Percentiles rank a stretch among this genome's conserved stretches.
These are phyloP conservation scores for Fusarium sororula DNA, from an alignment of 2,329 filamentous ascomycete species.

Conservation along the genomic window DNA sequence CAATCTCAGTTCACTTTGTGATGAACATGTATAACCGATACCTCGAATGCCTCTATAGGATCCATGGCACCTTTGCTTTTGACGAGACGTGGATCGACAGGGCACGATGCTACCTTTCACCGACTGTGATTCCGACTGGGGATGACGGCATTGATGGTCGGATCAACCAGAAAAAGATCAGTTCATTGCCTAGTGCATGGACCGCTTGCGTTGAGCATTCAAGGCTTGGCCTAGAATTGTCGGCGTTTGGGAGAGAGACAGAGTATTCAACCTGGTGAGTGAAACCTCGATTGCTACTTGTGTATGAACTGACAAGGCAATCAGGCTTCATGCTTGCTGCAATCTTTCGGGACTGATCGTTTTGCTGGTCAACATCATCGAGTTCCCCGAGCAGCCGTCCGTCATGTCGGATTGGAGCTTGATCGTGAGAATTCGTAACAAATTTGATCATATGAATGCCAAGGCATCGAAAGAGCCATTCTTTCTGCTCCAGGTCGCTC, in stretches of 20 bases:
- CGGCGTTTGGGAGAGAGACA: not conserved
- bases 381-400: slow-evolving; percentile 1
- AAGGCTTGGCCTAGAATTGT: not conserved
- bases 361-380: slow-evolving; percentile 21
- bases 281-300: accelerated
- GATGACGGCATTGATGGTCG: not conserved
- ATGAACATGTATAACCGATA: not conserved
- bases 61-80: not conserved
- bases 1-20: not conserved
- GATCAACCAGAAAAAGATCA: not conserved
- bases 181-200: not conserved
- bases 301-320: accelerated
- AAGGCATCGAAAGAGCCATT: slow-evolving; percentile 4
- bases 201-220: not conserved
- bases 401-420: slow-evolving; percentile 3
- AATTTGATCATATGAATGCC: slow-evolving; percentile 13
- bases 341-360: slow-evolving; percentile 14
- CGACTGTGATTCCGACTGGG: not conserved
- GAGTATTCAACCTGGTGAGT: not conserved
- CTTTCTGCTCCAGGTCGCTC: not conserved
- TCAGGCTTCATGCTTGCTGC: slow-evolving; percentile 5
- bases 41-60: not conserved
- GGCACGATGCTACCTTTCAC: not conserved
- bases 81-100: not conserved
- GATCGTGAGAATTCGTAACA: not conserved